A percentile compares a stretch with the other conserved stretches of the same genome.
Conservation (phyloP, 169 alveolate species). For the Cryptosporidium sp. region DNA sequence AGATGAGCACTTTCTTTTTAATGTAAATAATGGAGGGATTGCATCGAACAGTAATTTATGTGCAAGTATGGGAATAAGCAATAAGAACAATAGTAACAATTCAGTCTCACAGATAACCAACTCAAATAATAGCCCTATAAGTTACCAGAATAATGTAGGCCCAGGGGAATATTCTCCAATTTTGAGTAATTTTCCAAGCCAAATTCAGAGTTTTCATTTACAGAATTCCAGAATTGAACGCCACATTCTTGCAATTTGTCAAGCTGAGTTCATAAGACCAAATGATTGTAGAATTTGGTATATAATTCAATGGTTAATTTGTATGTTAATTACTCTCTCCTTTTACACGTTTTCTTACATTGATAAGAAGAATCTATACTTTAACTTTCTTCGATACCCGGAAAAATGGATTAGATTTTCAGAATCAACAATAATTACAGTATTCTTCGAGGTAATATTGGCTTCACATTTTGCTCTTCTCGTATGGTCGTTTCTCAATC, state of each 20-base stretch:
- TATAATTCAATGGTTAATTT: constrained; percentile 43
- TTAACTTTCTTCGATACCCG: constrained; percentile 60
- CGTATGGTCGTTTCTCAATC: constrained; percentile 45
- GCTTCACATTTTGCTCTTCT: constrained; percentile 27
- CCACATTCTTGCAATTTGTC: constrained; percentile 55
- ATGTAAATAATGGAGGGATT: not conserved
- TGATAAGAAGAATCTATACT: constrained; percentile 31
- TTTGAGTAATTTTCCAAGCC: not conserved
- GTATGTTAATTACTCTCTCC: constrained; percentile 16
- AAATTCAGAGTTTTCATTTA: not conserved
- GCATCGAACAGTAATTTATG: not conserved
- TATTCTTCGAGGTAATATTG: constrained; percentile 16
- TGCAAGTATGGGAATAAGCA: not conserved
- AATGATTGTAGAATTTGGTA: constrained; percentile 71
- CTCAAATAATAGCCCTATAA: constrained; percentile 23
- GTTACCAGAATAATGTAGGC: not conserved
- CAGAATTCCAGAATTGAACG: constrained; percentile 53
- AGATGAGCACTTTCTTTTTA: constrained; percentile 13
- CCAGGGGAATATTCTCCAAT: constrained; percentile 25
- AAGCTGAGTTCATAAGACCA: constrained; percentile 40
- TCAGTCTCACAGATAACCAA: not conserved
- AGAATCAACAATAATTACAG: not conserved
- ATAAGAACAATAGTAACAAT: not conserved
- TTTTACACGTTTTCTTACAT: constrained; percentile 15
- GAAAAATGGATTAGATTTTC: constrained; percentile 45